Evolutionary conservation across 1,284 basidiomycete genomes (phyloP).

Genomic region (Moniliophthora roreri): DNA sequence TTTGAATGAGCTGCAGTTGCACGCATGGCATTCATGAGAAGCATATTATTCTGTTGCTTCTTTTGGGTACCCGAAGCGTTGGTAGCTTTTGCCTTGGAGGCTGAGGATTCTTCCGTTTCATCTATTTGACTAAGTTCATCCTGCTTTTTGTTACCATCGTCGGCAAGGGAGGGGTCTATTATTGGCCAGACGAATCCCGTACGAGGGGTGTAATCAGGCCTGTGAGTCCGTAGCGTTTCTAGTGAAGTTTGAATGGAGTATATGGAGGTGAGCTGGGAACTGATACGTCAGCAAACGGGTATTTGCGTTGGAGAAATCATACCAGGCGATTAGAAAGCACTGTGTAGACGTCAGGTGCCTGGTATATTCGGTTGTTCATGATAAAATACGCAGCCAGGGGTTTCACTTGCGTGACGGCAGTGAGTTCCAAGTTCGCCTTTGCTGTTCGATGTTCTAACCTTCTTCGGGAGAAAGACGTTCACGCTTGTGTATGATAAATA

Average conservation of each 20-base stretch:
- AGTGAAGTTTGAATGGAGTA: constrained; percentile 73
- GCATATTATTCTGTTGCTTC: constrained; percentile 63
- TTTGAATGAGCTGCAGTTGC: constrained; percentile 70
- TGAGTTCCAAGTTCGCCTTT: not conserved
- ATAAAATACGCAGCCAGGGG: constrained; percentile 82
- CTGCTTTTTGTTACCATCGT: constrained; percentile 47
- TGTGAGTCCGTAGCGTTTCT: constrained; percentile 64
- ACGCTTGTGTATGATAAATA: constrained; percentile 86
- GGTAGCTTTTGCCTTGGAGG: constrained; percentile 24
- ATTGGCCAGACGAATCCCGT: constrained; percentile 83
- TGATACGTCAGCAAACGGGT: not conserved
- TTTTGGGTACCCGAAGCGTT: constrained; percentile 33
- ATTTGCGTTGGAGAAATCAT: constrained; percentile 23
- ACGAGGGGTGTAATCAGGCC: constrained; percentile 76
- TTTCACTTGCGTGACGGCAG: constrained; percentile 44
- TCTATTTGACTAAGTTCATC: constrained; percentile 31
- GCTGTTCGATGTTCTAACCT: constrained; percentile 45
- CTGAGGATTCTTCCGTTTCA: constrained; percentile 21
- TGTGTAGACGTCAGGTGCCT: constrained; percentile 80
- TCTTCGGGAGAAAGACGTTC: constrained; percentile 78
- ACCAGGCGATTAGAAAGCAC: constrained; percentile 82
- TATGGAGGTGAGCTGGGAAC: constrained; percentile 63
- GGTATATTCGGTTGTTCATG: constrained; percentile 83
- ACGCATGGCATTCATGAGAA: constrained; percentile 73
- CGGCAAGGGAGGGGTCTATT: constrained; percentile 47